Evolutionary conservation across 768 basidiomycete species (phyloP).

Genomic region (Termitomyces bulborhizus): DNA sequence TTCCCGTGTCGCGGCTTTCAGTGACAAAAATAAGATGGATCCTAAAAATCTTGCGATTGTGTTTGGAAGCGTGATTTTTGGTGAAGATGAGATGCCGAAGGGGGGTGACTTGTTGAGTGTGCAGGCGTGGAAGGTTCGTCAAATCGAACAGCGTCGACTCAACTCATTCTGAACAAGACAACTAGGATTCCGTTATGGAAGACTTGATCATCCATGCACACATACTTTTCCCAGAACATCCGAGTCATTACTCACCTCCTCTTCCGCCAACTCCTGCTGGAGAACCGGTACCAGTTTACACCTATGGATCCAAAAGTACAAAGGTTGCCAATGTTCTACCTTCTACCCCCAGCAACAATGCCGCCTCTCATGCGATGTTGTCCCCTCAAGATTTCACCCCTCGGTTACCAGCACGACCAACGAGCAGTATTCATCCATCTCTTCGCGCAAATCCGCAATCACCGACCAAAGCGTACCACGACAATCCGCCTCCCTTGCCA

Average conservation of each 20-base stretch:
- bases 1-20: conserved; percentile 55
- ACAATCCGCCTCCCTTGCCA: conserved; percentile 18
- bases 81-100: conserved; percentile 85
- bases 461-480: conserved; percentile 35
- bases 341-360: conserved; percentile 8
- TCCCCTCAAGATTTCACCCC: conserved; percentile 68
- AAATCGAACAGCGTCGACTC: not conserved
- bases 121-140: conserved; percentile 64
- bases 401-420: conserved; percentile 59
- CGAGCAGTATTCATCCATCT: conserved; percentile 76
- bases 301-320: conserved; percentile 71
- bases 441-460: conserved; percentile 46
- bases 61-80: conserved; percentile 84
- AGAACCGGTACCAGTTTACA: conserved; percentile 48
- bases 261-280: conserved; percentile 68
- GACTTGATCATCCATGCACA: conserved; percentile 71
- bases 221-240: conserved; percentile 60
- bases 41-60: conserved; percentile 88
- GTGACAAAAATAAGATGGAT: conserved; percentile 90
- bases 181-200: conserved; percentile 61
- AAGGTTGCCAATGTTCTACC: conserved; percentile 50
- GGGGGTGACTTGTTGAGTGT: conserved; percentile 70
- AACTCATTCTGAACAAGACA: not conserved
- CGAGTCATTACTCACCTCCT: conserved; percentile 51
- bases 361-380: conserved; percentile 12